Conservation (phyloP, 1,284 basidiomycete genomes). For the Irpex lacteus region DNA sequence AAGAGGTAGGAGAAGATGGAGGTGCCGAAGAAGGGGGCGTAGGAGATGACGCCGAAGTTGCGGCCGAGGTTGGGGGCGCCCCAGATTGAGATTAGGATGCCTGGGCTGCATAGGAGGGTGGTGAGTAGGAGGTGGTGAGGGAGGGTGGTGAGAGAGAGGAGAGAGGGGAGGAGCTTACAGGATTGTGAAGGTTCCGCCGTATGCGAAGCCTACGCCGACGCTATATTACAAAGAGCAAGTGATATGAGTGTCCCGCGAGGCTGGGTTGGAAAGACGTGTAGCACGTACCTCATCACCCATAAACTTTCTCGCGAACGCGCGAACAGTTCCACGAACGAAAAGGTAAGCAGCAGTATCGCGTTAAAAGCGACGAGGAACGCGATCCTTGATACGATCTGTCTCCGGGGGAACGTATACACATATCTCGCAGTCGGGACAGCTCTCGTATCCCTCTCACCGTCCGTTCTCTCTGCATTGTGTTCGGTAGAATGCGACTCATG, state of each 20-base stretch:
- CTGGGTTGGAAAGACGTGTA: background rate
- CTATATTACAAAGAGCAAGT: constrained; percentile 30
- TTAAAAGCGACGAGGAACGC: constrained; percentile 53
- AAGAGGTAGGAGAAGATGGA: constrained; percentile 74
- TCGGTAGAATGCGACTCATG: background rate
- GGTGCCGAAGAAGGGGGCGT: constrained; percentile 71
- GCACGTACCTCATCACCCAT: constrained; percentile 59
- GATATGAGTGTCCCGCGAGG: background rate
- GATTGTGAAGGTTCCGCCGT: constrained; percentile 67
- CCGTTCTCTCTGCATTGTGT: background rate
- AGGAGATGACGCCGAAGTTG: constrained; percentile 72
- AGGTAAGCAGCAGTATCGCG: constrained; percentile 45
- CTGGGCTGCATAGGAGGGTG: constrained; percentile 43
- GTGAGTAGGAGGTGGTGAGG: too few relatives aligned
- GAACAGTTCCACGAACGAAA: constrained; percentile 43
- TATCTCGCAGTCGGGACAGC: background rate
- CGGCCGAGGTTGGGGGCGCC: constrained; percentile 64
- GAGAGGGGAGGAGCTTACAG: constrained; percentile 45
- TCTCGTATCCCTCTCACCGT: background rate
- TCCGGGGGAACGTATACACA: constrained; percentile 37
- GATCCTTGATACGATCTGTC: constrained; percentile 57
- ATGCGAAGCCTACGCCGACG: constrained; percentile 60
- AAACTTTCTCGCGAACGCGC: constrained; percentile 44
- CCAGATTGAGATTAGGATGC: constrained; percentile 68
- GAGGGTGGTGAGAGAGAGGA: background rate